Percentiles rank a stretch among this genome's conserved stretches.
phyloP scores from a whole-genome alignment of 345 rosid species.

The Trapa bicornis region DNA sequence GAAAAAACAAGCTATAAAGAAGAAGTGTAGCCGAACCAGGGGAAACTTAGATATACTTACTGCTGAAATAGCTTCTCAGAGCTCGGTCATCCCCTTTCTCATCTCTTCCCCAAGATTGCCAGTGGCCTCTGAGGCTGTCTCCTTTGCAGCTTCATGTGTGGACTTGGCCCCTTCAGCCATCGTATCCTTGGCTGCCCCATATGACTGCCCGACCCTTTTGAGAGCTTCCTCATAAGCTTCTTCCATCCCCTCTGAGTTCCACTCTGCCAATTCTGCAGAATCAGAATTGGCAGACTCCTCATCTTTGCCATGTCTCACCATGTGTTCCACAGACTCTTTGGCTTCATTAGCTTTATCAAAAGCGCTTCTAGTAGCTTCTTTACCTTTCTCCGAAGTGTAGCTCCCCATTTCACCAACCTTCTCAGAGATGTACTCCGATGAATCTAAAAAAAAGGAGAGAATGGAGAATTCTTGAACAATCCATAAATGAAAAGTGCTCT shows the following conservation, averaged over 20 bases:
- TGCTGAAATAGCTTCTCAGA: slow-evolving; percentile 8
- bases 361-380: slow-evolving; percentile 9
- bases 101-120: slow-evolving; percentile 34
- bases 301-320: slow-evolving; percentile 16
- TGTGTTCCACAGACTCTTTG: slow-evolving; percentile 17
- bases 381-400: slow-evolving; percentile 9
- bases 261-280: background rate
- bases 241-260: background rate
- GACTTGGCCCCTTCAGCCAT: slow-evolving; percentile 14
- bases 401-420: slow-evolving; percentile 18
- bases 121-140: slow-evolving; percentile 30
- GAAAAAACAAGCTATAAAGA: background rate
- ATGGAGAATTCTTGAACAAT: too few relatives aligned
- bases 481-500: background rate
- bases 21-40: background rate
- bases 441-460: slow-evolving; percentile 8
- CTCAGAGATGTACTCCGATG: slow-evolving; percentile 19
- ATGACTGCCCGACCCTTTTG: slow-evolving; percentile 28
- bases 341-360: slow-evolving; percentile 12
- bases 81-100: slow-evolving; percentile 14
- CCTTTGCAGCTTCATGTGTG: slow-evolving; percentile 37
- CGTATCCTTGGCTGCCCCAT: slow-evolving; percentile 26
- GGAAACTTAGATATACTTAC: background rate
- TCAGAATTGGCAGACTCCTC: slow-evolving; percentile 6
- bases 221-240: slow-evolving; percentile 16